phyloP scores from a whole-genome alignment of 2,329 filamentous ascomycete genomes.

The Colletotrichum sp. region DNA sequence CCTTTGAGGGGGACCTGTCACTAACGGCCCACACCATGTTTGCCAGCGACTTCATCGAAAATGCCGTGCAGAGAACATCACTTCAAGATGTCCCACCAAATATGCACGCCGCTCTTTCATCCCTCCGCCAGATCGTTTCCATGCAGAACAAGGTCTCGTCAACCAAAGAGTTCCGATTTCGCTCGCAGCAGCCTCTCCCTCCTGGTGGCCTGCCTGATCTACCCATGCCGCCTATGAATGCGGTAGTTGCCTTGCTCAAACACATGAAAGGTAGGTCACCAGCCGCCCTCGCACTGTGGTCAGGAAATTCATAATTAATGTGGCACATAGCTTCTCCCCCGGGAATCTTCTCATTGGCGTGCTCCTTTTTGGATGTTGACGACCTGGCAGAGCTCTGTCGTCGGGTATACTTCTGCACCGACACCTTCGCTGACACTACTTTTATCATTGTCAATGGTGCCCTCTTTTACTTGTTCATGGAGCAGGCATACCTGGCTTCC shows the following conservation, averaged over 20 bases:
- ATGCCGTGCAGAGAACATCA: constrained; percentile 53
- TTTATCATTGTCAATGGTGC: constrained; percentile 57
- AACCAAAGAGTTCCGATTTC: constrained; percentile 48
- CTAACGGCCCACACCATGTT: constrained; percentile 57
- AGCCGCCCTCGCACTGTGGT: background rate
- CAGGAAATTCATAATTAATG: background rate
- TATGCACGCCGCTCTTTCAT: constrained; percentile 57
- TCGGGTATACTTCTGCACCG: constrained; percentile 55
- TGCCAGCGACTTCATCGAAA: constrained; percentile 58
- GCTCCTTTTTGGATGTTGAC: constrained; percentile 52
- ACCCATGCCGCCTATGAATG: constrained; percentile 57
- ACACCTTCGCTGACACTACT: constrained; percentile 53
- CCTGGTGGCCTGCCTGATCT: constrained; percentile 53
- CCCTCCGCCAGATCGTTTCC: constrained; percentile 56
- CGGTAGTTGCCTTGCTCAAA: constrained; percentile 54
- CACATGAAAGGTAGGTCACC: constrained; percentile 44
- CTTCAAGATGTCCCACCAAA: constrained; percentile 50
- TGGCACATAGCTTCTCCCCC: constrained; percentile 46
- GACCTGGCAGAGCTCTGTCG: constrained; percentile 56
- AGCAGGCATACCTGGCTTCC: constrained; percentile 42
- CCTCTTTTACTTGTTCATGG: constrained; percentile 55
- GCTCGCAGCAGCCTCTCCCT: constrained; percentile 49
- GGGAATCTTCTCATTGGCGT: constrained; percentile 54
- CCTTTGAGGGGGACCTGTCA: constrained; percentile 53
- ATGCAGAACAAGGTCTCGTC: constrained; percentile 50